Evolutionary conservation across 2,329 filamentous ascomycete species (phyloP), one percentile per base, ranked within the genome.

Genomic region (Sporothrix sp.): DNA sequence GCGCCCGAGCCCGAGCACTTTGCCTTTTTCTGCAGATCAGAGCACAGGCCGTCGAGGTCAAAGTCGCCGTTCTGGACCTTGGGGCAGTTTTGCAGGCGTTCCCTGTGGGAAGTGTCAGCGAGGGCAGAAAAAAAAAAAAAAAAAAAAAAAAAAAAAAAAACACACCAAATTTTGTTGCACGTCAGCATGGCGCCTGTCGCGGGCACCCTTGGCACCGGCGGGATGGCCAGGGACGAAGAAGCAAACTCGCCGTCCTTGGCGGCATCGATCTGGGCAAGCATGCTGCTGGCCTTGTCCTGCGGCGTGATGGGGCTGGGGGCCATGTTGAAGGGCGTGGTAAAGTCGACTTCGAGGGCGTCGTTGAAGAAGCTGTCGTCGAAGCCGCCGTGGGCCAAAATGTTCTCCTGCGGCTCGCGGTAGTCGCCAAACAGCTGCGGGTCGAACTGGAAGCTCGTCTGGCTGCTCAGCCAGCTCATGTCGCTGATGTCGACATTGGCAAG

Each of bases 141-240:
- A 28, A 28, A 5, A 28, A 28, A 28, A 28, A 10, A 28, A 28
- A 28, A 10, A 28, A 28, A 28, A 28, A 10, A 28, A 10, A 72
- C 85, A 63, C 78, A 96, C 91, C 91, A 97, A 47, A 97, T 90
- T 64, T 93, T 90, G 59, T 85, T 90, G 69, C 90, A 96, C 53
- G 79, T 88, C 60, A 95, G 74, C 62, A 87, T 76, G 58, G 84
- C 73, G 56, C 81, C 73, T 4, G 30, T n/a, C 5, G 37, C 7
- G n/a, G 37, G 14, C 11, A 39, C 6, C 4, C 25, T 50, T 7
- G 28, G 2, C 18, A 27, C 13, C 28, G 23, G 3, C 54, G 65
- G 61, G 4, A 82, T 64, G 32, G 38, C 38, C 18, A 52, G 25
- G 18, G 53, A 52, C 4, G 56, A 54, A 32, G 56, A 57, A 2